A percentile compares a stretch with the other conserved stretches of the same genome.
phyloP scores from a whole-genome alignment of 2,329 filamentous ascomycete species.

The Blastomyces gilchristii region DNA sequence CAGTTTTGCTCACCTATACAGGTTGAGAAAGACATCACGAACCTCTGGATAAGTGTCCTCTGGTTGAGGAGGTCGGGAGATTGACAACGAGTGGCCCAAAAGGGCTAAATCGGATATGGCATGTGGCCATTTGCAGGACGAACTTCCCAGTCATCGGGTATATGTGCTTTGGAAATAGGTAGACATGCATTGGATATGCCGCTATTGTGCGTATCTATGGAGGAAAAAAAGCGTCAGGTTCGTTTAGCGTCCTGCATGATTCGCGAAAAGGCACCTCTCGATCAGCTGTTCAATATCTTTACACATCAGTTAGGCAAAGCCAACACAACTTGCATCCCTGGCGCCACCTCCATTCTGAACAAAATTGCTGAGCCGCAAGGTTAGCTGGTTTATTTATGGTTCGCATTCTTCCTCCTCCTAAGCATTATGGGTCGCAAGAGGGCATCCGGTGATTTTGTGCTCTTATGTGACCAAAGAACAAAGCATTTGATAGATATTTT shows the following conservation, averaged over 20 bases:
- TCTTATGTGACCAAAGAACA: background rate
- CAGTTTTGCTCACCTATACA: background rate
- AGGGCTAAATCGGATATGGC: background rate
- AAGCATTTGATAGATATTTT: background rate
- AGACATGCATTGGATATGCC: constrained; percentile 1
- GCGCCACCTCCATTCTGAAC: background rate
- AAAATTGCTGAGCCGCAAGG: constrained; percentile 5
- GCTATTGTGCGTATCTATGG: background rate
- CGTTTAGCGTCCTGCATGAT: background rate
- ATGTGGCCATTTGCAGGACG: background rate
- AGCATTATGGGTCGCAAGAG: constrained; percentile 5
- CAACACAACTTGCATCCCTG: constrained; percentile 5
- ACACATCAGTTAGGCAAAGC: background rate
- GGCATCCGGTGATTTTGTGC: background rate
- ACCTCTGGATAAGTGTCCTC: background rate
- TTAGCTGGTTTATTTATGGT: constrained; percentile 1
- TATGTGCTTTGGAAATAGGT: background rate
- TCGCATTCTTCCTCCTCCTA: background rate
- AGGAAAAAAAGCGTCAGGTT: background rate
- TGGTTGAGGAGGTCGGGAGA: background rate
- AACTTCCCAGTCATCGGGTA: constrained; percentile 3
- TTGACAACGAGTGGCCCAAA: background rate
- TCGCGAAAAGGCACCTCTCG: background rate
- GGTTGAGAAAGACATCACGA: background rate
- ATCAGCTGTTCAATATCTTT: background rate